Base-by-base conservation (phyloP, 1,284 basidiomycete species). In the Hypsizygus ulmarius region DNA sequence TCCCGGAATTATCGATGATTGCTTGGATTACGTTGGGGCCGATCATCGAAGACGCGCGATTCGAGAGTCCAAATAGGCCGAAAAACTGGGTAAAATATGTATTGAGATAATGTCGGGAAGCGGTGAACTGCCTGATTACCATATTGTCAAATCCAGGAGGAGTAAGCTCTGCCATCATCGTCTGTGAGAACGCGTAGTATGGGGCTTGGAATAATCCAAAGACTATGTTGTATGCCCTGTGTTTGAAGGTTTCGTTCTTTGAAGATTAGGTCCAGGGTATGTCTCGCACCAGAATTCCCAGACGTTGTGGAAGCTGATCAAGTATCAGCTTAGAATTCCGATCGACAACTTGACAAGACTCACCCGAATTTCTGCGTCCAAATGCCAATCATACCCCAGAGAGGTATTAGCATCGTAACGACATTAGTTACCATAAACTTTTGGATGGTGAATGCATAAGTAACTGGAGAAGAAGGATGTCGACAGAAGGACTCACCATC, bases 341-440 rank as follows among this genome's bases (percentile, higher is more conserved):
- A 38, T 37, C 29, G 16, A 27, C 12, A 34, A 25, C 14, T 47
- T 16, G 8, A 36, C 6, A 53, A 41, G 37, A 59, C 72, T 14
- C 49, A 84, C 78, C 91, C 91, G 44, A 93, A 68, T 45, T 74
- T 82, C 6, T 69, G 58, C 0, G 90, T 92, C 80, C 88, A 92
- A 50, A 93, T 84, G 1, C 90, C 90, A 41, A 93, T 75, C 81
- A 90, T 87, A 14, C 90, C 91, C 90, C 91, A 93, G 1, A 90
- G 70, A 0, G 89, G 87, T 40, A 93, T 88, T 25, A 90, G 42
- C 36, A 90, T 76, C 3, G 87, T 89, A 8, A 87, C 79, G 1
- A 87, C 74, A 58, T 89, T 89, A 5, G 88, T 90, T 1, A 89
- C 77, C 14, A 82, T 66, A 59, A 93, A 90, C 86, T 87, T 45